phyloP scores from a whole-genome alignment of 2,329 filamentous ascomycete species.

The Claviceps spartinae region DNA sequence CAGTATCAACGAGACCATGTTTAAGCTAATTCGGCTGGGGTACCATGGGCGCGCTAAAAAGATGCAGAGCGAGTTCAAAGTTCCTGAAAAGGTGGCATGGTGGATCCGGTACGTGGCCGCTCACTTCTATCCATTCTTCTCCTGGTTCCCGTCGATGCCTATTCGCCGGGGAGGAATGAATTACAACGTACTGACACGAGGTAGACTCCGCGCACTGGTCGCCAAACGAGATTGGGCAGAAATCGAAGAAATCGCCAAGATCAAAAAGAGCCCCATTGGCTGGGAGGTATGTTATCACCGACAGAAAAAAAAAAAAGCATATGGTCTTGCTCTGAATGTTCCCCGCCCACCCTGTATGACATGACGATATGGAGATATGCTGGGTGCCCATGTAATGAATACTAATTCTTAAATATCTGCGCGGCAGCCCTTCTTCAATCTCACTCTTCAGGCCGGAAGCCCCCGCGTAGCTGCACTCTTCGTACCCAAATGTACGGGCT shows the following conservation, averaged over 20 bases:
- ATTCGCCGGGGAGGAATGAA: too few relatives aligned
- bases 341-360: background rate
- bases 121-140: background rate
- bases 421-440: constrained; percentile 73
- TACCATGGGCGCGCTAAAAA: constrained; percentile 78
- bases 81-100: constrained; percentile 80
- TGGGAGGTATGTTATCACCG: constrained; percentile 61
- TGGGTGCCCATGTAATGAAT: background rate
- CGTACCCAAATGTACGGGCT: constrained; percentile 69
- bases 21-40: constrained; percentile 69
- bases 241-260: constrained; percentile 70
- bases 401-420: background rate
- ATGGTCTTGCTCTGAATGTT: background rate
- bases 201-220: constrained; percentile 70
- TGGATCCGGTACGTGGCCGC: constrained; percentile 50
- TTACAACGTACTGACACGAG: background rate
- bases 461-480: constrained; percentile 72
- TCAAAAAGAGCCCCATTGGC: constrained; percentile 79
- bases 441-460: constrained; percentile 78
- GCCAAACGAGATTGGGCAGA: constrained; percentile 85
- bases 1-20: constrained; percentile 82
- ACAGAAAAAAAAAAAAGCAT: background rate
- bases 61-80: constrained; percentile 82
- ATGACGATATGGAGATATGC: background rate
- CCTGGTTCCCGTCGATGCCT: too few relatives aligned